Base-by-base conservation (phyloP, 768 basidiomycete species). In the Chalciporus piperatus region DNA sequence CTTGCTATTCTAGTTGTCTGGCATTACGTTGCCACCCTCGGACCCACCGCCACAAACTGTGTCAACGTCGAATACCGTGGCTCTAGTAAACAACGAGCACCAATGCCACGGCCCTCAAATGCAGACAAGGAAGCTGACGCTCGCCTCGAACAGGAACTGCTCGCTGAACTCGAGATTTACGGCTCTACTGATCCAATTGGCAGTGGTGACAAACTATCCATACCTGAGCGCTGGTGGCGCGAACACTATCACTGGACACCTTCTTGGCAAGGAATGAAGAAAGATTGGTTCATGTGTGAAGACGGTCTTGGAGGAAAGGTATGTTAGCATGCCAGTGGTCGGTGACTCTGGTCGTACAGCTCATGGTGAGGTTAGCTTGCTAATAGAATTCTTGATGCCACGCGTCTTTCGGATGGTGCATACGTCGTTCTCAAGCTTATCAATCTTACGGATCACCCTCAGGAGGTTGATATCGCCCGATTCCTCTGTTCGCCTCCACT, bases 391-490 rank as follows among this genome's bases (percentile, higher is more conserved):
- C 52, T 70, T 12, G 74, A 74, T 52, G 74, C 61, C 0, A 57
- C 56, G 1, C 64, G 72, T 1, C 6, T 56, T 3, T 27, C n/a
- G 7, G 68, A 73, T 46, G 60, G 61, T 20, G 42, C 41, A 11
- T 54, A 37, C 7, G 68, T 75, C 7, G 41, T 58, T 14, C 49
- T 75, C 37, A 74, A 73, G 41, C 38, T 47, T 22, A 39, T 66
- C 0, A 9, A 55, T 33, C 33, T 33, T 33, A 33, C 33, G 3
- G 39, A 44, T 0, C 56, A 62, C 42, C 60, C 69, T 16, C 13
- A 62, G 0, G 75, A 77, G 33, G 46, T 65, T 11, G 54, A 65
- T 1, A 71, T 77, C 30, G 56, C 48, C 0, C 41, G 53, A 61
- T 63, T 59, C 12, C 62, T 61, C 47, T 55, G 56, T 6, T 51